Base-by-base conservation (phyloP, 345 rosid species). In the Clarkia xantiana region DNA sequence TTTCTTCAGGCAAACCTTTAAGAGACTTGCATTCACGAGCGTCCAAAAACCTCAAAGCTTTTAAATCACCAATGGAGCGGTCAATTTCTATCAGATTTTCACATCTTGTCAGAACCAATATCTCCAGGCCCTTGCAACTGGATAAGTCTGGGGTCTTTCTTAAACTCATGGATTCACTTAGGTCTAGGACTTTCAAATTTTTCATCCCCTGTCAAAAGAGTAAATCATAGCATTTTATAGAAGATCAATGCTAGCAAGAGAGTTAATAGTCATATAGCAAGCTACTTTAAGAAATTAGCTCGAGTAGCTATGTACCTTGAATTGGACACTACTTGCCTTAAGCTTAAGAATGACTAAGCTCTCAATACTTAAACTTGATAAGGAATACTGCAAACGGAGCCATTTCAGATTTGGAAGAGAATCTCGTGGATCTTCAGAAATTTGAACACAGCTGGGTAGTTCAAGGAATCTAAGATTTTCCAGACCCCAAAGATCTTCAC, bases 291-390 rank as follows among this genome's bases (percentile, higher is more conserved):
- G 12, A 23, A 47, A 18, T 4, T 17, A 5, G 14, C n/a, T 2
- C 16, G 0, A 14, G 18, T 34, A 12, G 10, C 12, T 14, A 4
- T n/a, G 11, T 54, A 54, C 58, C 47, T 44, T 43, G 14, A 43
- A 22, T 43, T 44, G 20, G 18, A 54, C 13, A 9, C 15, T 20
- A 11, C 58, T 25, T 1, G 10, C 2, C 25, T 48, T 22, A 6
- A 44, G 29, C 15, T 54, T 49, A 40, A 54, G 42, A 18, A 54
- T 11, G 14, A 22, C 59, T 36, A 55, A 39, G 10, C 29, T 34
- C 43, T 13, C 1, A 6, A 10, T 6, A 14, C 45, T 4, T n/a
- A 55, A 18, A 45, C 10, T 18, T 5, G 44, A 6, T 3, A 18
- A 18, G 18, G 18, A 45, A 14, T 11, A 15, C 3, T 46, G 4